phyloP scores from a whole-genome alignment of 148 eudicot species.

The Silene uniflora region DNA sequence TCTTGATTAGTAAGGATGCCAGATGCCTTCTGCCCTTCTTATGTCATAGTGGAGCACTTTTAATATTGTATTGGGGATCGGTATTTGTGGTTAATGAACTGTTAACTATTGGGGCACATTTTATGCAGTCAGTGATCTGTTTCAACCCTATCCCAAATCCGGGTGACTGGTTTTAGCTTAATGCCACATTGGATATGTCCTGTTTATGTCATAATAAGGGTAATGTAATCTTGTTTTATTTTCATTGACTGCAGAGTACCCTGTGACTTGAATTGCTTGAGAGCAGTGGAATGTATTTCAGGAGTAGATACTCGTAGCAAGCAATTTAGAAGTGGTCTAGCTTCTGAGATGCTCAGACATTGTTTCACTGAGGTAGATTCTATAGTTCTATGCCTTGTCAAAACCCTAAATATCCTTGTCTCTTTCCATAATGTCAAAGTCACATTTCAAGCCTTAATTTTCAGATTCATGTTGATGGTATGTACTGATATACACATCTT shows the following conservation, averaged over 20 bases:
- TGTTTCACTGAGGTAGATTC: constrained; percentile 64
- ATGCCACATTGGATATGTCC: not conserved
- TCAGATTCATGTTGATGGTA: not conserved
- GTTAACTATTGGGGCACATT: no score
- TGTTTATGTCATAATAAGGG: not conserved
- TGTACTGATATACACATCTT: not conserved
- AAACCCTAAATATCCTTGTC: not conserved
- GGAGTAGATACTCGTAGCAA: constrained; percentile 65
- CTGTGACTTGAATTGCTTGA: constrained; percentile 62
- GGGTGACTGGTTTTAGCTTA: not conserved
- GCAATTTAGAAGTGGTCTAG: constrained; percentile 60
- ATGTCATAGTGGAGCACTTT: no score
- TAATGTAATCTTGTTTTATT: not conserved
- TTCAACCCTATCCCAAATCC: not conserved
- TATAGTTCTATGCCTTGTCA: not conserved
- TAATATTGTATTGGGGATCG: no score
- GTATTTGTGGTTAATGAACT: no score
- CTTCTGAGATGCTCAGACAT: constrained; percentile 48
- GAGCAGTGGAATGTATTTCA: constrained; percentile 56
- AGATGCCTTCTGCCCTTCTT: no score
- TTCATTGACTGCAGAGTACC: constrained; percentile 50
- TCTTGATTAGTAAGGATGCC: no score
- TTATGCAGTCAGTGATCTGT: not conserved
- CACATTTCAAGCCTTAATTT: not conserved
- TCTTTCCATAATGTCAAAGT: not conserved